Conservation (phyloP, 805 yeast genomes). For the Spathaspora hagerdaliae region DNA sequence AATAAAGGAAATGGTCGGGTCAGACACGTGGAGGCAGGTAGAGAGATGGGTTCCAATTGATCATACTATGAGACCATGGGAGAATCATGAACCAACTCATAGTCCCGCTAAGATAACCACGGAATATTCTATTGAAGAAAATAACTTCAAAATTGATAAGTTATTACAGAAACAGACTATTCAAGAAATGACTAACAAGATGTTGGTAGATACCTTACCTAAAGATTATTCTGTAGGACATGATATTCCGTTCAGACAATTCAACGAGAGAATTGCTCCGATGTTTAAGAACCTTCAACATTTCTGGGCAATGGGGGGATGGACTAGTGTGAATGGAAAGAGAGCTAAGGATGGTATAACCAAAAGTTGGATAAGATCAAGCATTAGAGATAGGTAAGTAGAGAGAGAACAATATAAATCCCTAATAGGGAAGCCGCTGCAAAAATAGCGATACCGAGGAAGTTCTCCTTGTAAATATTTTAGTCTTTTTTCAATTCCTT, state of each 20-base stretch:
- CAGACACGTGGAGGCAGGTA: conserved; percentile 45
- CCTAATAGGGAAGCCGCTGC: no score
- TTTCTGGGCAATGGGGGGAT: conserved; percentile 66
- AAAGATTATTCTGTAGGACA: conserved; percentile 17
- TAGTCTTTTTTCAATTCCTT: no score
- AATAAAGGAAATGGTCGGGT: conserved; percentile 54
- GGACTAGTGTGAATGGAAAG: conserved; percentile 46
- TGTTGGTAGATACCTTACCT: conserved; percentile 15
- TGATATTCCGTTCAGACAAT: conserved; percentile 18
- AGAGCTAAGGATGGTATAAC: conserved; percentile 52
- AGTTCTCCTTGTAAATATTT: no score
- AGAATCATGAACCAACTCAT: not conserved
- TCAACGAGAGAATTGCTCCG: conserved; percentile 21
- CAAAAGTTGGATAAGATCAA: conserved; percentile 47
- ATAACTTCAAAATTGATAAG: not conserved
- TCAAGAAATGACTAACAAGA: conserved; percentile 5
- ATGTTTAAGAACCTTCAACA: conserved; percentile 32
- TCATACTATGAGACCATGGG: conserved; percentile 57
- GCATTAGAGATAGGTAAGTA: conserved; percentile 12
- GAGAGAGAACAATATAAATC: no score
- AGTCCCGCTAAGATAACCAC: not conserved
- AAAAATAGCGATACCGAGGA: no score
- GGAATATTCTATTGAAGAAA: not conserved
- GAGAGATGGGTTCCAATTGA: conserved; percentile 56
- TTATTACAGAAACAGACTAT: conserved; percentile 5